These are phyloP conservation scores for Nannochloropsis granulata DNA, from an alignment of 108 stramenopile species.

Conservation along the genomic window DNA sequence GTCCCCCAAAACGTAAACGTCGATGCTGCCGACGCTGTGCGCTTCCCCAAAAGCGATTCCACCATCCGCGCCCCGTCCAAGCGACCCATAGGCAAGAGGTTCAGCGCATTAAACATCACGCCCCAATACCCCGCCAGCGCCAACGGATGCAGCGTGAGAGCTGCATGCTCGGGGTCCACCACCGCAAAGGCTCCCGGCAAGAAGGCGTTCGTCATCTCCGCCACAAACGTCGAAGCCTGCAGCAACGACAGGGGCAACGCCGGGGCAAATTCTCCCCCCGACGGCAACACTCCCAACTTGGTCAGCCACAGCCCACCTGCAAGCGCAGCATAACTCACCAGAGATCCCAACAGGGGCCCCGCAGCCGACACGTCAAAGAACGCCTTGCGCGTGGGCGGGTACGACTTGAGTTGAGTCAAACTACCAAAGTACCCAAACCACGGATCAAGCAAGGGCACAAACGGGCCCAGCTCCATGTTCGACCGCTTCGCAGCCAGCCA, in stretches of 20 bases:
- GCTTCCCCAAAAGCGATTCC: background rate
- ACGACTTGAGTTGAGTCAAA: conserved; percentile 15
- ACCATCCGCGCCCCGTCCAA: conserved; percentile 60
- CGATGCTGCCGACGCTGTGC: background rate
- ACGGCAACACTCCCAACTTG: background rate
- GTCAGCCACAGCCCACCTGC: conserved; percentile 3
- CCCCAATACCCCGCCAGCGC: conserved; percentile 63
- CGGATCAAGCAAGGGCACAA: background rate
- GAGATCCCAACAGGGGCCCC: conserved; percentile 10
- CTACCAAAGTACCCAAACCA: conserved; percentile 13
- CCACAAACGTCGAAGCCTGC: background rate
- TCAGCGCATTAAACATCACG: conserved; percentile 58
- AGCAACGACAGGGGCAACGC: background rate
- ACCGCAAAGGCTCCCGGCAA: background rate
- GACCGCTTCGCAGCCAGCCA: background rate
- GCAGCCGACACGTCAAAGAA: conserved; percentile 18
- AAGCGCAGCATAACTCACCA: conserved; percentile 1
- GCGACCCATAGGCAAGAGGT: conserved; percentile 66
- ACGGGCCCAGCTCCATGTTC: background rate
- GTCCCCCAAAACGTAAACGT: background rate
- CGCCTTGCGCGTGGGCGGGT: conserved; percentile 17
- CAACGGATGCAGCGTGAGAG: conserved; percentile 60
- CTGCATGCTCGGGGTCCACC: background rate
- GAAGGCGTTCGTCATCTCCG: background rate
- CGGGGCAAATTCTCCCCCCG: background rate